Conservation (phyloP, 805 yeast genomes). For the Debaryomyces tyrocola region DNA sequence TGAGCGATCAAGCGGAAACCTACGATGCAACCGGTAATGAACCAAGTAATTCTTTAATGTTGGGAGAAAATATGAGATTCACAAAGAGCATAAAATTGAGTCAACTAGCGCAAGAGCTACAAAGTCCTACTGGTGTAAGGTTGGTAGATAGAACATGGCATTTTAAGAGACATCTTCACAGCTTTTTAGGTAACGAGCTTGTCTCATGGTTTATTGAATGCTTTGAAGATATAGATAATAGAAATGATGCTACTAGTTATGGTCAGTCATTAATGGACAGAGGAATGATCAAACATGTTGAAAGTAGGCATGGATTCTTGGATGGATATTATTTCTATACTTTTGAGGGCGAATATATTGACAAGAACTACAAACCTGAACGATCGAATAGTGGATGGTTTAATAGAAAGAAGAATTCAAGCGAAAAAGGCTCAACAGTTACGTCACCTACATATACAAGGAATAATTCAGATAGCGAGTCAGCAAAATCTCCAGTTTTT, state of each 20-base stretch:
- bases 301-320: slow-evolving; percentile 75
- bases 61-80: slow-evolving; percentile 37
- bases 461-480: slow-evolving; percentile 27
- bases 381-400: slow-evolving; percentile 30
- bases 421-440: slow-evolving; percentile 7
- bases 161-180: slow-evolving; percentile 69
- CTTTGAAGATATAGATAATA: slow-evolving; percentile 73
- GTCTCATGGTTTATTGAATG: slow-evolving; percentile 83
- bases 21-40: slow-evolving; percentile 38
- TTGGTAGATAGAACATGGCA: slow-evolving; percentile 90
- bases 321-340: slow-evolving; percentile 94
- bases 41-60: slow-evolving; percentile 28
- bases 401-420: slow-evolving; percentile 19
- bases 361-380: slow-evolving; percentile 24
- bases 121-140: slow-evolving; percentile 54
- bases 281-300: slow-evolving; percentile 79
- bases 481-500: slow-evolving; percentile 25
- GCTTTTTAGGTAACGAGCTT: slow-evolving; percentile 82
- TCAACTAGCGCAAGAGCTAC: slow-evolving; percentile 65
- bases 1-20: slow-evolving; percentile 47
- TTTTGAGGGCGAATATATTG: slow-evolving; percentile 55
- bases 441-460: slow-evolving; percentile 14
- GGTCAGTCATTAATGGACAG: slow-evolving; percentile 77
- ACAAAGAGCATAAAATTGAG: slow-evolving; percentile 49
- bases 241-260: slow-evolving; percentile 80